Percentiles rank a stretch among this genome's conserved stretches.
These are phyloP conservation scores for Artomyces pyxidatus DNA, from an alignment of 768 basidiomycete species.

Conservation along the genomic window DNA sequence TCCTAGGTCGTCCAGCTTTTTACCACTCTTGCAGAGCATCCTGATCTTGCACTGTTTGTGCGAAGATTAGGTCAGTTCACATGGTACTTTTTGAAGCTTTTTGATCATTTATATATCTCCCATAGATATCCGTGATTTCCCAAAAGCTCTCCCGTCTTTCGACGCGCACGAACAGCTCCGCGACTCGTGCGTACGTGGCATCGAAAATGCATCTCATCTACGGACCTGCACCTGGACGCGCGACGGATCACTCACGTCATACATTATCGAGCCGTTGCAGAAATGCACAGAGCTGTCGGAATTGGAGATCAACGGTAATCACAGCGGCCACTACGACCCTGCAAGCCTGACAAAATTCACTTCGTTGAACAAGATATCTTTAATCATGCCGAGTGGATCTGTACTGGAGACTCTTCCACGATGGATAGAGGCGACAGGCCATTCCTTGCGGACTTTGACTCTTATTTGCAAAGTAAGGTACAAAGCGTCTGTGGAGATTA, in stretches of 20 bases:
- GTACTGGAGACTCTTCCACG: slow-evolving; percentile 41
- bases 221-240: slow-evolving; percentile 70
- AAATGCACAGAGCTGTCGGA: slow-evolving; percentile 36
- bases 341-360: slow-evolving; percentile 40
- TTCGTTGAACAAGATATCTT: slow-evolving; percentile 44
- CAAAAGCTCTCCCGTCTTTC: slow-evolving; percentile 35
- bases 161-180: slow-evolving; percentile 27
- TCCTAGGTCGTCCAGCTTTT: slow-evolving; percentile 57
- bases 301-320: slow-evolving; percentile 67
- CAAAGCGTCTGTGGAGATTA: background rate
- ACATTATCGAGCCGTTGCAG: slow-evolving; percentile 46
- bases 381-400: slow-evolving; percentile 65
- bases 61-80: slow-evolving; percentile 44
- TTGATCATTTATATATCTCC: background rate
- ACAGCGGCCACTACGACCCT: slow-evolving; percentile 46
- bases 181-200: slow-evolving; percentile 36
- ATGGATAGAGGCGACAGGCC: slow-evolving; percentile 42
- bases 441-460: slow-evolving; percentile 47
- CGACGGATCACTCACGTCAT: slow-evolving; percentile 60
- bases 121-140: slow-evolving; percentile 68
- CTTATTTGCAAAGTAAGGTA: slow-evolving; percentile 59
- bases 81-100: background rate
- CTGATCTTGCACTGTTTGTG: slow-evolving; percentile 52
- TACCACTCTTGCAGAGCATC: slow-evolving; percentile 43
- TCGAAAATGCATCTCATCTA: slow-evolving; percentile 56